These are phyloP conservation scores for Hypoxylon fragiforme DNA, from an alignment of 495 filamentous ascomycete species.

Conservation along the genomic window DNA sequence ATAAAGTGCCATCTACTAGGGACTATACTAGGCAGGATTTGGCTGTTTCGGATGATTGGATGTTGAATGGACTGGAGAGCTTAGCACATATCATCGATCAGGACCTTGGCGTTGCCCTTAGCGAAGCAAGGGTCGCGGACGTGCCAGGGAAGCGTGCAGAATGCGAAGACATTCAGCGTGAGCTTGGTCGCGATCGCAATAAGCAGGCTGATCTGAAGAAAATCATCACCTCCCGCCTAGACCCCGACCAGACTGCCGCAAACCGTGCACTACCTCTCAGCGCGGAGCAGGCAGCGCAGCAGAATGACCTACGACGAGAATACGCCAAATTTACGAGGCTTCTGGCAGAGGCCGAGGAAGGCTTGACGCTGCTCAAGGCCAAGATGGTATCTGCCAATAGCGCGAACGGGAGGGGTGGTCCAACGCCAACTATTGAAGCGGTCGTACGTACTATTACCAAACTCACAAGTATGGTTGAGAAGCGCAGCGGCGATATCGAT, in stretches of 20 bases:
- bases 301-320: conserved; percentile 75
- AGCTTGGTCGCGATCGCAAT: conserved; percentile 66
- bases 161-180: conserved; percentile 64
- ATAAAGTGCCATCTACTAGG: conserved; percentile 55
- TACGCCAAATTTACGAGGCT: conserved; percentile 70
- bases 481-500: conserved; percentile 83
- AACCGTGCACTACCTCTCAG: conserved; percentile 72
- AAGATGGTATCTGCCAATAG: conserved; percentile 65
- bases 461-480: conserved; percentile 89
- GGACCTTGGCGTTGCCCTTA: conserved; percentile 59
- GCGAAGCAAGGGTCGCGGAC: conserved; percentile 65
- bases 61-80: conserved; percentile 68
- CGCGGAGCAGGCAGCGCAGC: conserved; percentile 77
- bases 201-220: conserved; percentile 76
- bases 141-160: conserved; percentile 63
- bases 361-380: conserved; percentile 77
- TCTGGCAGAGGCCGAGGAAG: conserved; percentile 78
- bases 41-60: conserved; percentile 66
- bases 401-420: conserved; percentile 47
- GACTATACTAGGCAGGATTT: conserved; percentile 61
- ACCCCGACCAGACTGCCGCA: conserved; percentile 63
- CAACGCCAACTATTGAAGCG: conserved; percentile 82
- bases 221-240: conserved; percentile 61
- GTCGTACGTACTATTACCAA: conserved; percentile 88
- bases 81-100: conserved; percentile 60